A percentile compares a stretch with the other conserved stretches of the same genome.
Evolutionary conservation across 2,329 filamentous ascomycete genomes (phyloP).

Genomic region (Cladophialophora bantiana): DNA sequence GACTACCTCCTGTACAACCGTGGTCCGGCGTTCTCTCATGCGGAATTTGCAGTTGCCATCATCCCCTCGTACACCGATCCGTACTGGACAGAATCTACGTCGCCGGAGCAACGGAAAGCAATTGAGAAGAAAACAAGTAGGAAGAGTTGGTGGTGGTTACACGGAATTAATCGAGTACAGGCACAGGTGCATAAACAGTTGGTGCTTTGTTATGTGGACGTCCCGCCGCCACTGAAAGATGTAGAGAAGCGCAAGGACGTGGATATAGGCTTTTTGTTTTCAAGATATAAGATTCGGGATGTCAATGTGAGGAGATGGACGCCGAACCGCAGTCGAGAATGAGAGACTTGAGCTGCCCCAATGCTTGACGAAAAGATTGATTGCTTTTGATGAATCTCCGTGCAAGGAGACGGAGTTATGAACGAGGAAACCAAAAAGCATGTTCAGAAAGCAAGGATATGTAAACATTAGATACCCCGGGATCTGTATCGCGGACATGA

Average conservation of each 20-base stretch:
- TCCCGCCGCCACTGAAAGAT: conserved; percentile 71
- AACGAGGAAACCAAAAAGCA: background rate
- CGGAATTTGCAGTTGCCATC: conserved; percentile 87
- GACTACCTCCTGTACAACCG: conserved; percentile 95
- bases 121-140: conserved; percentile 54
- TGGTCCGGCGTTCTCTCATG: conserved; percentile 92
- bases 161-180: conserved; percentile 87
- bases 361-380: background rate
- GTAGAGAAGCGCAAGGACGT: conserved; percentile 47
- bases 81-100: conserved; percentile 68
- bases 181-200: conserved; percentile 89
- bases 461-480: too few species aligned
- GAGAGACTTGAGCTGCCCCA: conserved; percentile 26
- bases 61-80: conserved; percentile 79
- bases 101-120: conserved; percentile 56
- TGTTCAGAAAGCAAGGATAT: too few species aligned
- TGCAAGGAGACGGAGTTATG: background rate
- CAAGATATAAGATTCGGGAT: conserved; percentile 78
- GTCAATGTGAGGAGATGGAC: conserved; percentile 84
- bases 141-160: conserved; percentile 65
- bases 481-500: too few species aligned
- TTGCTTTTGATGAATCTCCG: background rate
- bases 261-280: conserved; percentile 70
- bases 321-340: conserved; percentile 76
- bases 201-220: conserved; percentile 87